Conservation (phyloP, 208 protist genomes). For the Leishmania turanica region DNA sequence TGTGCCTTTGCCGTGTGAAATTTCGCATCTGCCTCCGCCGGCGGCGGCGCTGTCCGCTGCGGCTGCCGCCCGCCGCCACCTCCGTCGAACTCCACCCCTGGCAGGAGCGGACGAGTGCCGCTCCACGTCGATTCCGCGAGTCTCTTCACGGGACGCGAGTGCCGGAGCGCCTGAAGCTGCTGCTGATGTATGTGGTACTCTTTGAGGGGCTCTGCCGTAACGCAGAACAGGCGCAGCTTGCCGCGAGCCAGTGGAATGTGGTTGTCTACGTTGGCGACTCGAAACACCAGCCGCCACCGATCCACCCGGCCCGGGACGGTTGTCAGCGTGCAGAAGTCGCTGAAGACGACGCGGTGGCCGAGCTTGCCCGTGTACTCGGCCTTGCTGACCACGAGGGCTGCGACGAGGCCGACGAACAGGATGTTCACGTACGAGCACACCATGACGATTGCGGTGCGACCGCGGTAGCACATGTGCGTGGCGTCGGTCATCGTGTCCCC, state of each 20-base stretch:
- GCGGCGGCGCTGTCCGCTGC: not conserved
- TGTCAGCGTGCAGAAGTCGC: slow-evolving; percentile 75
- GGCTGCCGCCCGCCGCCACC: not conserved
- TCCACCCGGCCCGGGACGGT: slow-evolving; percentile 42
- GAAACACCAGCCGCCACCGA: slow-evolving; percentile 66
- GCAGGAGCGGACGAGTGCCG: slow-evolving; percentile 12
- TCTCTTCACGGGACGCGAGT: not conserved
- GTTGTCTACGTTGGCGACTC: slow-evolving; percentile 79
- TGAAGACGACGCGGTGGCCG: slow-evolving; percentile 80
- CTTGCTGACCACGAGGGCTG: slow-evolving; percentile 84
- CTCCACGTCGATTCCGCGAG: slow-evolving; percentile 3
- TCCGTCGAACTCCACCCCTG: not conserved
- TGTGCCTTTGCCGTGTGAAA: not conserved
- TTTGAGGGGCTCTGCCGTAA: slow-evolving; percentile 55
- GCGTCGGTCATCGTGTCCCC: slow-evolving; percentile 62
- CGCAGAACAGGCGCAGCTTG: slow-evolving; percentile 69
- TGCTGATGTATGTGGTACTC: slow-evolving; percentile 47
- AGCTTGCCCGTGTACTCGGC: slow-evolving; percentile 69
- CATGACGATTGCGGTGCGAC: slow-evolving; percentile 78
- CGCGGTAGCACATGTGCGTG: slow-evolving; percentile 62
- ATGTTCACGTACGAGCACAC: slow-evolving; percentile 81
- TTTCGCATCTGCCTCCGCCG: not conserved
- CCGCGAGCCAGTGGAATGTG: slow-evolving; percentile 63
- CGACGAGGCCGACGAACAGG: slow-evolving; percentile 84
- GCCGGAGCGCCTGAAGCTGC: slow-evolving; percentile 25